A percentile compares a stretch with the other conserved stretches of the same genome.
phyloP scores from a whole-genome alignment of 2,329 filamentous ascomycete species.

The Colletotrichum sp. region DNA sequence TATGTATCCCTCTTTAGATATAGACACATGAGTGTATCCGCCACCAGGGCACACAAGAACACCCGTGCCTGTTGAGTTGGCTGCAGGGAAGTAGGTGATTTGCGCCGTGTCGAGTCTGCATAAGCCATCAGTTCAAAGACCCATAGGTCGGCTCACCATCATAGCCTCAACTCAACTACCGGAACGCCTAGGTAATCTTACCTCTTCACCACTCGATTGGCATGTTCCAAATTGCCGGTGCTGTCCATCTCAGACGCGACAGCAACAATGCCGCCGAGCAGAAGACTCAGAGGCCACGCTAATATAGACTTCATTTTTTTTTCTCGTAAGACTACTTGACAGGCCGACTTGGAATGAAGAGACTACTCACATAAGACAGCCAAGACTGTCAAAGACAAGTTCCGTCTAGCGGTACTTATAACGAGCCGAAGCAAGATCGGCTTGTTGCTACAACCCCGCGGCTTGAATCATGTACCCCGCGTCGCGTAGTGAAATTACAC shows the following conservation, averaged over 20 bases:
- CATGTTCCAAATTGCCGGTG: not conserved
- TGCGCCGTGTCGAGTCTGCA: slow-evolving; percentile 2
- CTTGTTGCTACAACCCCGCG: not conserved
- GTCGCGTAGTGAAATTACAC: not conserved
- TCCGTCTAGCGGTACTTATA: not conserved
- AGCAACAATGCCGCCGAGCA: not conserved
- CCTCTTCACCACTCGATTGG: not conserved
- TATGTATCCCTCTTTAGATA: slow-evolving; percentile 18
- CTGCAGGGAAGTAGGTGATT: slow-evolving; percentile 9
- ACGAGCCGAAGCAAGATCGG: not conserved
- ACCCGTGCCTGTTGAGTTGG: slow-evolving; percentile 14
- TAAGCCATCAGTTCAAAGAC: not conserved
- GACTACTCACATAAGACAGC: too few species aligned
- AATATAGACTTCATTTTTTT: not conserved
- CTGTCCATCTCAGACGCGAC: not conserved
- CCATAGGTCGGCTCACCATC: not conserved
- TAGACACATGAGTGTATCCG: slow-evolving; percentile 18
- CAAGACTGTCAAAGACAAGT: not conserved
- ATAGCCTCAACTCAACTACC: not conserved
- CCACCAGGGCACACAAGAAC: slow-evolving; percentile 25
- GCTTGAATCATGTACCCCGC: not conserved
- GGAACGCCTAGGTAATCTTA: not conserved
- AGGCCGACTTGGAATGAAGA: not conserved
- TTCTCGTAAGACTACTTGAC: not conserved
- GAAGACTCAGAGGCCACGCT: not conserved